Percentiles rank a stretch among this genome's conserved stretches.
Evolutionary conservation across 805 yeast species (phyloP).

Genomic region (Kodamaea kaohsiungensis): DNA sequence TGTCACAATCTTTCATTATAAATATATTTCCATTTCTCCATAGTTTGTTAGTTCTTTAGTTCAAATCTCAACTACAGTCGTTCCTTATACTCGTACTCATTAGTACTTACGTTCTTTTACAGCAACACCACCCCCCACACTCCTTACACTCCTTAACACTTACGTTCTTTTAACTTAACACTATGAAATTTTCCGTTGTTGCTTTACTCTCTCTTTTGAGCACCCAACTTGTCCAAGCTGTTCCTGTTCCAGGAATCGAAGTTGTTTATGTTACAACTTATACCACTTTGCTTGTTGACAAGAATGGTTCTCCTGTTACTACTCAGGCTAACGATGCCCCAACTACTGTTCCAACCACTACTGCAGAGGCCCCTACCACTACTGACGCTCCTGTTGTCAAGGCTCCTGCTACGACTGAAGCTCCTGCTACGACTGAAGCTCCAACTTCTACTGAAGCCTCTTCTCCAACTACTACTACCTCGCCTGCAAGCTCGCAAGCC

Average conservation of each 20-base stretch:
- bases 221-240: slow-evolving; percentile 16
- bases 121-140: background rate
- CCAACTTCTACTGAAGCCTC: slow-evolving; percentile 10
- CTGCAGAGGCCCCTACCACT: slow-evolving; percentile 10
- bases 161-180: slow-evolving; percentile 9
- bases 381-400: slow-evolving; percentile 12
- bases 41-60: background rate
- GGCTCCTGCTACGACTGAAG: slow-evolving; percentile 16
- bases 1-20: background rate
- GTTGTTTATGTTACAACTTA: slow-evolving; percentile 25
- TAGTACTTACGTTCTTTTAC: slow-evolving; percentile 2
- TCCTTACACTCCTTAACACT: background rate
- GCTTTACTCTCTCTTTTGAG: slow-evolving; percentile 18
- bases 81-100: slow-evolving; percentile 5
- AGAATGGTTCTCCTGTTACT: slow-evolving; percentile 9
- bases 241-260: slow-evolving; percentile 30
- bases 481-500: slow-evolving; percentile 13
- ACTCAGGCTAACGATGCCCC: background rate
- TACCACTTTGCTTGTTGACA: slow-evolving; percentile 19
- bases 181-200: slow-evolving; percentile 18
- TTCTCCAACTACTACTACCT: slow-evolving; percentile 15
- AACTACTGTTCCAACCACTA: slow-evolving; percentile 5
- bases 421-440: slow-evolving; percentile 15
- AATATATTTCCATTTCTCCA: background rate
- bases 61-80: slow-evolving; percentile 4